Conservation (phyloP, 192 early-diverging fungal genomes). For the Coemansia sp. region DNA sequence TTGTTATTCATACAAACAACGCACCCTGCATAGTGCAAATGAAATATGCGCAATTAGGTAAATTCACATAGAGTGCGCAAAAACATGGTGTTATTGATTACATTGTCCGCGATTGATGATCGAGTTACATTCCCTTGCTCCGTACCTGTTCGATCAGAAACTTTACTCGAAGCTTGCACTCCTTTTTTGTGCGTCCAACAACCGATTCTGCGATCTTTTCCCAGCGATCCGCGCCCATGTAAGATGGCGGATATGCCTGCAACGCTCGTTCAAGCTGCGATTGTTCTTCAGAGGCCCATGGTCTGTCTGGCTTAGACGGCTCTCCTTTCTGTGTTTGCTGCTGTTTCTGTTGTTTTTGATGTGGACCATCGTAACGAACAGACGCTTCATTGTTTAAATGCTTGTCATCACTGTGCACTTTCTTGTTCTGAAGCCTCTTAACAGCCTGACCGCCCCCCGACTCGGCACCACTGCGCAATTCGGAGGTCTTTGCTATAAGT, state of each 20-base stretch:
- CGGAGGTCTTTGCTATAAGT: constrained; percentile 68
- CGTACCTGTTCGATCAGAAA: constrained; percentile 23
- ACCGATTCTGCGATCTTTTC: constrained; percentile 64
- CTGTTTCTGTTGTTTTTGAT: not conserved
- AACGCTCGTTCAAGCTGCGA: constrained; percentile 59
- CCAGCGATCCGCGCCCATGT: constrained; percentile 64
- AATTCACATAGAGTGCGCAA: not conserved
- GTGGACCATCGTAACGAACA: constrained; percentile 27
- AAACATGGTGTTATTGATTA: not conserved
- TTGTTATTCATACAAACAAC: no score
- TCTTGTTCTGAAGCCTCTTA: constrained; percentile 38
- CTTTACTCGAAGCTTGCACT: constrained; percentile 65
- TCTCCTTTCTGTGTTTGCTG: not conserved
- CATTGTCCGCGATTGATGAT: not conserved
- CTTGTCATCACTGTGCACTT: constrained; percentile 15
- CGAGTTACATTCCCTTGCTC: constrained; percentile 6
- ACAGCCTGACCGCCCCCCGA: constrained; percentile 42
- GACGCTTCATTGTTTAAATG: constrained; percentile 12
- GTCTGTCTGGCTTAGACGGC: constrained; percentile 13
- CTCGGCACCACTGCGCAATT: constrained; percentile 63
- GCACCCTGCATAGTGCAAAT: no score
- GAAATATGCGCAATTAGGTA: not conserved
- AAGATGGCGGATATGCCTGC: constrained; percentile 60
- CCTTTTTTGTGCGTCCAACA: constrained; percentile 62
- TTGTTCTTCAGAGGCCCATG: constrained; percentile 61